phyloP scores from a whole-genome alignment of 2,329 filamentous ascomycete species.

The Cytospora leucostoma region DNA sequence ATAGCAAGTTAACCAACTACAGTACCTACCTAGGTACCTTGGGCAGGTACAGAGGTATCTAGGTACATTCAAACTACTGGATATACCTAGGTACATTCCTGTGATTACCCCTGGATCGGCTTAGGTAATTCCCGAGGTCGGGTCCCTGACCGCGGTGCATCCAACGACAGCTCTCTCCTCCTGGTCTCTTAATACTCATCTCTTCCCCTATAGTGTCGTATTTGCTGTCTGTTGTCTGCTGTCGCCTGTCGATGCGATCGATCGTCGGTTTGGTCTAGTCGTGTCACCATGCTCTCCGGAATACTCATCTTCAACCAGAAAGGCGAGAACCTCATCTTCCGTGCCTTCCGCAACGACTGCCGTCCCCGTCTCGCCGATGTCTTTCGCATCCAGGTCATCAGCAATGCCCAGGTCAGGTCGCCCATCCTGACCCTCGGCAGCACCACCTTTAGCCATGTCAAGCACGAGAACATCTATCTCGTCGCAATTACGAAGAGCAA shows the following conservation, averaged over 20 bases:
- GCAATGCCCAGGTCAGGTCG: conserved; percentile 94
- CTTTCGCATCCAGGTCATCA: conserved; percentile 99
- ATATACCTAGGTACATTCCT: too few relatives aligned
- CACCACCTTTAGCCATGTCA: conserved; percentile 99
- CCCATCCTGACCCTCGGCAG: conserved; percentile 96
- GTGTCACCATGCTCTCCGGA: conserved; percentile 77
- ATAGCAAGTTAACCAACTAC: neutral
- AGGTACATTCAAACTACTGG: too few relatives aligned
- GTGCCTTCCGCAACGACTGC: conserved; percentile 97
- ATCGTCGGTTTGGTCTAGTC: neutral
- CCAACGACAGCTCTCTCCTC: neutral
- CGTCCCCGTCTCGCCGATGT: conserved; percentile 96
- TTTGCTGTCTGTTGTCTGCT: neutral
- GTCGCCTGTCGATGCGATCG: neutral
- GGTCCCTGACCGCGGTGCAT: neutral
- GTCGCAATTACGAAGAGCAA: conserved; percentile 99
- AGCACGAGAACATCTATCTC: conserved; percentile 98
- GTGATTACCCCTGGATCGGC: conserved; percentile 12
- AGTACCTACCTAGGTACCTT: neutral
- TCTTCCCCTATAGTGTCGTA: neutral
- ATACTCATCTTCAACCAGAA: conserved; percentile 99
- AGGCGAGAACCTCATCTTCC: conserved; percentile 99
- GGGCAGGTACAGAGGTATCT: too few relatives aligned
- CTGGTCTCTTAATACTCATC: neutral
- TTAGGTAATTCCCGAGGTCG: conserved; percentile 6